Base-by-base conservation (phyloP, 257 asterid genomes). In the Phtheirospermum japonicum region DNA sequence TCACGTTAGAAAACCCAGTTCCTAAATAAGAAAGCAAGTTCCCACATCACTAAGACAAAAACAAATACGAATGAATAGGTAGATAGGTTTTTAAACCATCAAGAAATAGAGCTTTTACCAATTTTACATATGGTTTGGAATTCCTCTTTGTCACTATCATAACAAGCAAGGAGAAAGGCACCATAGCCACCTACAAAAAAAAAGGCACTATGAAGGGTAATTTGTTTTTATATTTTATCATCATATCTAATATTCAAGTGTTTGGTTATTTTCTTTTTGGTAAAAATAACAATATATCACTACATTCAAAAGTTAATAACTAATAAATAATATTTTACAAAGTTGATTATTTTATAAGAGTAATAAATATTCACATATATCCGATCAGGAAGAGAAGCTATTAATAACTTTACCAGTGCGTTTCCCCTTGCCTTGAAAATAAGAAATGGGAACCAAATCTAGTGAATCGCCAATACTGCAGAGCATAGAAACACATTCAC, bases 121-220 rank as follows among this genome's bases (percentile, higher is more conserved):
- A 93, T 87, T 85, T 93, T 89, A 66, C 99, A 93, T 54, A 93
- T 93, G 83, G 87, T 93, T 72, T 93, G 99, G 62, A 73, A 93
- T 66, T 93, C 97, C 80, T 93, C 96, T 39, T 83, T 90, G 76
- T 75, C 80, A 61, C 63, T 66, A 77, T 89, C 99, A 75, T 93
- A 89, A 76, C 97, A 89, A 74, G 96, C 97, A 62, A 93, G 92
- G 73, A 89, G 99, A 74, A 93, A 93, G 70, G 97, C 90, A 31
- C 97, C 97, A 65, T 89, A 93, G 51, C 79, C 84, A 73, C 99
- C 99, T 89, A 39, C 66, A 75, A 43, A 18, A 46, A 26, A 51
- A 69, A n/a, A n/a, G n/a, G n/a, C n/a, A n/a, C n/a, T n/a, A n/a
- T n/a, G n/a, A n/a, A n/a, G n/a, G n/a, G n/a, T n/a, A n/a, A n/a